phyloP scores from a whole-genome alignment of 2,329 filamentous ascomycete genomes.

The Ophiostoma piceae region DNA sequence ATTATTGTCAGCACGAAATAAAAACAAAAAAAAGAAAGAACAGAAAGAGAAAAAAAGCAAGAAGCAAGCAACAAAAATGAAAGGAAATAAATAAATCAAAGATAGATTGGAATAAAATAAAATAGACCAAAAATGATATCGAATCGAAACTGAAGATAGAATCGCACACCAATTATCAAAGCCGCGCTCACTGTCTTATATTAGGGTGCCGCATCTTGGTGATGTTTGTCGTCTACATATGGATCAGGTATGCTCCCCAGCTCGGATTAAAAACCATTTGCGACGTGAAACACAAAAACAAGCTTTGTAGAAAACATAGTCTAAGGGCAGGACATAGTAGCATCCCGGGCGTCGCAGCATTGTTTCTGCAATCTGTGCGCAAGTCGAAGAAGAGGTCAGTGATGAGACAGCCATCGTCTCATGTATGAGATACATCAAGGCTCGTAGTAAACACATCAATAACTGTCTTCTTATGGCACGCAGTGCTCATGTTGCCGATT shows the following conservation, averaged over 20 bases:
- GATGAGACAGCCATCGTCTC: background rate
- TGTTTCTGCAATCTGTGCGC: background rate
- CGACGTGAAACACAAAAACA: background rate
- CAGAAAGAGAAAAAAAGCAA: too few species aligned
- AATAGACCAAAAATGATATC: too few species aligned
- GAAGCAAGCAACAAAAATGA: too few species aligned
- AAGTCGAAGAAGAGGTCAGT: background rate
- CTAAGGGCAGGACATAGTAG: background rate
- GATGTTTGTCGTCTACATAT: background rate
- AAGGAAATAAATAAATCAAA: too few species aligned
- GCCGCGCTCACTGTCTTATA: too few species aligned
- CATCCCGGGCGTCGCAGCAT: background rate
- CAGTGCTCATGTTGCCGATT: background rate
- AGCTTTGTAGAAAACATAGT: background rate
- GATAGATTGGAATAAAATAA: too few species aligned
- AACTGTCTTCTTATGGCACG: background rate
- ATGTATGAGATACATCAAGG: background rate
- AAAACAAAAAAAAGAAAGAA: too few species aligned
- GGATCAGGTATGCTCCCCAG: background rate
- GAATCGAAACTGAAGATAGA: too few species aligned
- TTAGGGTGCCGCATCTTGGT: too few species aligned
- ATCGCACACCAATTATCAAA: too few species aligned
- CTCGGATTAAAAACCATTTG: background rate
- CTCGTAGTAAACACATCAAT: background rate
- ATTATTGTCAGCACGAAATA: too few species aligned